phyloP scores from a whole-genome alignment of 768 basidiomycete species.

The Boletus sp. region DNA sequence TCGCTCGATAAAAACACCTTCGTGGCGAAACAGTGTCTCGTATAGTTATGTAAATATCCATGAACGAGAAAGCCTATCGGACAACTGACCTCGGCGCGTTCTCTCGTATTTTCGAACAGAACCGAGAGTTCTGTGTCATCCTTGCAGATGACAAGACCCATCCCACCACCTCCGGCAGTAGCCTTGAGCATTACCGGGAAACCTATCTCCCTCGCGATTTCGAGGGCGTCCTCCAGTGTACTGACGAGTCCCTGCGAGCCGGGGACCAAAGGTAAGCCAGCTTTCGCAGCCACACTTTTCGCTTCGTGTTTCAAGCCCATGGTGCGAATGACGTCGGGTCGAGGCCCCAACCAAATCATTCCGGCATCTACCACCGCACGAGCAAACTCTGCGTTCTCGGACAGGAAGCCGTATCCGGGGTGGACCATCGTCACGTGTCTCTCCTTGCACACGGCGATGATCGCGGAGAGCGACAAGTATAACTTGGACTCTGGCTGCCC shows the following conservation, averaged over 20 bases:
- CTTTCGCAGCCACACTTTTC: constrained; percentile 40
- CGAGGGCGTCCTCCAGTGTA: constrained; percentile 39
- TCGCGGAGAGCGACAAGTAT: constrained; percentile 39
- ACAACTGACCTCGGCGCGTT: constrained; percentile 44
- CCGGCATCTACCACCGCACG: constrained; percentile 42
- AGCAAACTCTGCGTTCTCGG: constrained; percentile 61
- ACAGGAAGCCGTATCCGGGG: constrained; percentile 64
- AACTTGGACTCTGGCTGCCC: constrained; percentile 39
- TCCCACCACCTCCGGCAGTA: constrained; percentile 66
- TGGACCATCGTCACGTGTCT: constrained; percentile 50
- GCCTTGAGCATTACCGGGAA: constrained; percentile 67
- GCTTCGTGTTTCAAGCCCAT: constrained; percentile 69
- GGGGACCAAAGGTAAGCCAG: constrained; percentile 53
- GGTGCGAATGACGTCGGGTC: constrained; percentile 41
- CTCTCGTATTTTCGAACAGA: constrained; percentile 36
- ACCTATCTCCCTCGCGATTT: constrained; percentile 41
- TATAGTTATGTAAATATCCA: not conserved
- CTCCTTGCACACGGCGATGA: constrained; percentile 42
- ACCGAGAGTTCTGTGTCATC: constrained; percentile 36
- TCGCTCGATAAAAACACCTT: constrained; percentile 56
- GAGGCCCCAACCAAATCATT: constrained; percentile 57
- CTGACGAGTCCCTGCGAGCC: constrained; percentile 50
- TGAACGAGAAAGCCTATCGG: not conserved
- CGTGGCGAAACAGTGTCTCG: constrained; percentile 47
- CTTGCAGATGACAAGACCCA: constrained; percentile 58